phyloP scores from a whole-genome alignment of 148 eudicot genomes.

The Beta vulgaris region DNA sequence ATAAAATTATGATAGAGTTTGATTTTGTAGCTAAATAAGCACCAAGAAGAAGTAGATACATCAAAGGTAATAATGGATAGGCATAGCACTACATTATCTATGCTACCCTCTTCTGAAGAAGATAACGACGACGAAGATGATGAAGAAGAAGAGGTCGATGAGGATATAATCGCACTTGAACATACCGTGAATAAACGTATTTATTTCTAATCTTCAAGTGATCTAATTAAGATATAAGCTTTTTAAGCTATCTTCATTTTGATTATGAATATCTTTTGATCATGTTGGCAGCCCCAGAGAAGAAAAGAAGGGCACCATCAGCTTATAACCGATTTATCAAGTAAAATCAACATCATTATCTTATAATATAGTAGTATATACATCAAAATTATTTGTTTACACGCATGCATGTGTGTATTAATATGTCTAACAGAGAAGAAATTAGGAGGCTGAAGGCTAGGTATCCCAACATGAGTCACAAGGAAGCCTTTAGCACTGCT shows the following conservation, averaged over 20 bases:
- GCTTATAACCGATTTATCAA: constrained; percentile 87
- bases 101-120: constrained; percentile 43
- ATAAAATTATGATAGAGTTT: neutral
- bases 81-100: constrained; percentile 33
- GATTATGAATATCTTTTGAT: neutral
- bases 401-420: neutral
- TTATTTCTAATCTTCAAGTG: neutral
- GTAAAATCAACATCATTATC: constrained; percentile 31
- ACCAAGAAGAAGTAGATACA: constrained; percentile 33
- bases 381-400: neutral
- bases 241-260: too few species aligned
- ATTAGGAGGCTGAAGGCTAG: constrained; percentile 71
- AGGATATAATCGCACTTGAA: constrained; percentile 25
- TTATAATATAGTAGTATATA: neutral
- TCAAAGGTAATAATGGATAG: constrained; percentile 29
- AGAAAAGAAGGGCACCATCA: constrained; percentile 82
- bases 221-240: too few species aligned
- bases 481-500: constrained; percentile 96
- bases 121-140: constrained; percentile 20
- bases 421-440: constrained; percentile 57
- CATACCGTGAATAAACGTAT: constrained; percentile 68
- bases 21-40: constrained; percentile 2
- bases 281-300: constrained; percentile 71
- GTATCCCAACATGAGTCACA: constrained; percentile 77
- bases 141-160: constrained; percentile 48